Conservation (phyloP, 371 early-diverging fungal species). For the Mortierella sp. region DNA sequence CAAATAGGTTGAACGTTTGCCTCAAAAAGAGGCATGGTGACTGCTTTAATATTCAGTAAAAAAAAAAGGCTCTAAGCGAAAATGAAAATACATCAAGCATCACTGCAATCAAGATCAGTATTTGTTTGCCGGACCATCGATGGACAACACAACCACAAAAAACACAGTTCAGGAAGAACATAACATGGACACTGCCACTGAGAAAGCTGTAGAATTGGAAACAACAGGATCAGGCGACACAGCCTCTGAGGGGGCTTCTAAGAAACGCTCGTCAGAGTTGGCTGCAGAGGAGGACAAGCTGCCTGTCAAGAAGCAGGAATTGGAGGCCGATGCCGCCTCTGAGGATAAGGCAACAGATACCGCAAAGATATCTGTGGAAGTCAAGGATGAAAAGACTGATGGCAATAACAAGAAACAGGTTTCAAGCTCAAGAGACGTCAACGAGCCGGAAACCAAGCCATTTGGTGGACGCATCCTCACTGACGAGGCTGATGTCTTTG, state of each 20-base stretch:
- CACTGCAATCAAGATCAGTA: not conserved
- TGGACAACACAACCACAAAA: not conserved
- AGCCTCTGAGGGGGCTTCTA: not conserved
- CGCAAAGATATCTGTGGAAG: not conserved
- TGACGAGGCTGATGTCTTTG: conserved; percentile 74
- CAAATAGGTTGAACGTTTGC: too few relatives aligned
- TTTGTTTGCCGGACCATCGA: conserved; percentile 1
- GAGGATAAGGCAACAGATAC: not conserved
- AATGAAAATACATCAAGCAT: too few relatives aligned
- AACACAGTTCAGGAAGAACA: not conserved
- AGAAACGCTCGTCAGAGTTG: conserved; percentile 28
- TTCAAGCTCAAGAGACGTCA: conserved; percentile 51
- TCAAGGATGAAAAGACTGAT: not conserved
- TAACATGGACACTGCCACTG: not conserved
- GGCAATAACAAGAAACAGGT: conserved; percentile 34
- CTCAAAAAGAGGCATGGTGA: not conserved
- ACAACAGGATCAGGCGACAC: not conserved
- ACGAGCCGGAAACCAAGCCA: conserved; percentile 32
- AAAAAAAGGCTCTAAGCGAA: too few relatives aligned
- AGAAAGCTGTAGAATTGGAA: not conserved
- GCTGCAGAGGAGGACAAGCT: conserved; percentile 23
- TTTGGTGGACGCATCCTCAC: conserved; percentile 76
- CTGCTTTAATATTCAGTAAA: too few relatives aligned
- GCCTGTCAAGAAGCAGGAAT: conserved; percentile 32
- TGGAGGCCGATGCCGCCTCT: not conserved